A percentile compares a stretch with the other conserved stretches of the same genome.
phyloP scores from a whole-genome alignment of 2,329 filamentous ascomycete species.

The Verticillium klebahnii region DNA sequence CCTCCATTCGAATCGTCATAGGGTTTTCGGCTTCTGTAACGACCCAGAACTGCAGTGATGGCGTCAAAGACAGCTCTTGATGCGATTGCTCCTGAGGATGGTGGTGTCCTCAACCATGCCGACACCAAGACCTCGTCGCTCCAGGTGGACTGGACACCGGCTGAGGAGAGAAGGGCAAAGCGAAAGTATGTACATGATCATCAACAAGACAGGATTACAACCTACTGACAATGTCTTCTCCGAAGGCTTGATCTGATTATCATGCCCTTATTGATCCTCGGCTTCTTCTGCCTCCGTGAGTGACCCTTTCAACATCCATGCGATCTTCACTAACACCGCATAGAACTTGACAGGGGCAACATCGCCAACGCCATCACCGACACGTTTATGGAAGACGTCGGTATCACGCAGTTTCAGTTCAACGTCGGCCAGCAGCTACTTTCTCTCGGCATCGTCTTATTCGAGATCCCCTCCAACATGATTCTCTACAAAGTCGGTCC shows the following conservation, averaged over 20 bases:
- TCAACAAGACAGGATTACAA: too few species aligned
- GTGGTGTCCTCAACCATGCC: too few species aligned
- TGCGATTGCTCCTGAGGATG: too few species aligned
- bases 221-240: not conserved
- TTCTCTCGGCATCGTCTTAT: constrained; percentile 41
- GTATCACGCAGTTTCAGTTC: constrained; percentile 44
- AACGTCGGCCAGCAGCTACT: constrained; percentile 48
- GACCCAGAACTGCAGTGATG: too few species aligned
- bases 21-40: too few species aligned
- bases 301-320: not conserved
- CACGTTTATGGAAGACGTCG: constrained; percentile 42
- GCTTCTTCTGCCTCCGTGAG: constrained; percentile 37
- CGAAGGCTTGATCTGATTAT: constrained; percentile 31
- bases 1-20: too few species aligned
- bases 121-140: constrained; percentile 1
- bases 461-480: constrained; percentile 43
- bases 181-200: constrained; percentile 24
- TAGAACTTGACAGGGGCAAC: constrained; percentile 34
- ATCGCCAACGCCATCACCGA: constrained; percentile 30
- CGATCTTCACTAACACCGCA: not conserved
- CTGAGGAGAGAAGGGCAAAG: constrained; percentile 32
- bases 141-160: constrained; percentile 25
- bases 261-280: constrained; percentile 35
- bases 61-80: too few species aligned
- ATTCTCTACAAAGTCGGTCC: constrained; percentile 42